These are phyloP conservation scores for Aphanocladium album DNA, from an alignment of 2,329 filamentous ascomycete genomes.

Conservation along the genomic window DNA sequence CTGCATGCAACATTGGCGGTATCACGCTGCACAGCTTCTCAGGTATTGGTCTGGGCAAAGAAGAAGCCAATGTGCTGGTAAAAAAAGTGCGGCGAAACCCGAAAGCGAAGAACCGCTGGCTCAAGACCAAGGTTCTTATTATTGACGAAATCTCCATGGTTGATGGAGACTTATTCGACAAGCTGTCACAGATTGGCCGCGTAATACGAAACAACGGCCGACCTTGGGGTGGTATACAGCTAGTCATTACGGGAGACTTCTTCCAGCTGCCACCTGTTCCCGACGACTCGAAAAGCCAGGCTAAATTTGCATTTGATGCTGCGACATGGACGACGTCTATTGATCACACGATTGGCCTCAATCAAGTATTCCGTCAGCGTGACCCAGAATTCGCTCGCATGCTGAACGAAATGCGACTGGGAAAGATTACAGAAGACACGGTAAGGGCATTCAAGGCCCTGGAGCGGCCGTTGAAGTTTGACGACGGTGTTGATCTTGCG, in stretches of 20 bases:
- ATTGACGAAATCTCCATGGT: constrained; percentile 99
- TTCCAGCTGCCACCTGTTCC: constrained; percentile 95
- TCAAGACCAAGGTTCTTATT: constrained; percentile 79
- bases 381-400: constrained; percentile 85
- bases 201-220: constrained; percentile 83
- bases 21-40: constrained; percentile 95
- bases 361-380: constrained; percentile 93
- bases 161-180: constrained; percentile 94
- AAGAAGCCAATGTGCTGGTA: constrained; percentile 70
- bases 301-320: constrained; percentile 91
- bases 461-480: constrained; percentile 63
- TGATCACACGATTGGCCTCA: constrained; percentile 90
- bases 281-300: constrained; percentile 60
- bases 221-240: constrained; percentile 92
- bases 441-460: constrained; percentile 71
- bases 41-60: constrained; percentile 92
- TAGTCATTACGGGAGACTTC: constrained; percentile 95
- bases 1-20: constrained; percentile 93
- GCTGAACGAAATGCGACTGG: constrained; percentile 96
- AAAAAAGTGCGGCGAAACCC: constrained; percentile 87
- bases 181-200: constrained; percentile 82
- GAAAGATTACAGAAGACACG: constrained; percentile 70
- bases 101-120: constrained; percentile 85
- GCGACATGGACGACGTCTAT: constrained; percentile 89
- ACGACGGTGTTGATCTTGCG: constrained; percentile 66